These are phyloP conservation scores for Geosmithia putterillii DNA, from an alignment of 2,329 filamentous ascomycete genomes.

Conservation along the genomic window DNA sequence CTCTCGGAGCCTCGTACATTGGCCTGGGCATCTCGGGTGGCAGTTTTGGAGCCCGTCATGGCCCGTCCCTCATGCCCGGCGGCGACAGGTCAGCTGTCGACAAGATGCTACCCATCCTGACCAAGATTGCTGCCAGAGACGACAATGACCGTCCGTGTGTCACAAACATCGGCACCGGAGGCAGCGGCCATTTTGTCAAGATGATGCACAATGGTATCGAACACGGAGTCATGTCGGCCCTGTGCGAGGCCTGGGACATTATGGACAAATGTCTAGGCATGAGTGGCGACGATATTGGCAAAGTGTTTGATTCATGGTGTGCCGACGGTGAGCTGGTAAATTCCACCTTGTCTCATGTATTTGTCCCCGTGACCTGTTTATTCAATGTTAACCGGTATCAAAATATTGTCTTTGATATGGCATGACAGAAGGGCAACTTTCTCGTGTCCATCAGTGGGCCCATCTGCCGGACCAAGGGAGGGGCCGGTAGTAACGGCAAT, in stretches of 20 bases:
- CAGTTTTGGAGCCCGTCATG: conserved; percentile 53
- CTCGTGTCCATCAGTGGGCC: conserved; percentile 50
- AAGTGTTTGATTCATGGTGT: conserved; percentile 50
- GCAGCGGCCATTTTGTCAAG: conserved; percentile 60
- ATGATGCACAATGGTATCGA: conserved; percentile 69
- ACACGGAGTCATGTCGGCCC: conserved; percentile 54
- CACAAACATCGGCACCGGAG: conserved; percentile 44
- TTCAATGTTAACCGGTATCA: background rate
- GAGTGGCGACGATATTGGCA: conserved; percentile 45
- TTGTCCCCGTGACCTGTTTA: background rate
- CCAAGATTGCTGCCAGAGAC: conserved; percentile 51
- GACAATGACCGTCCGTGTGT: conserved; percentile 44
- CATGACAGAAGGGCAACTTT: conserved; percentile 33
- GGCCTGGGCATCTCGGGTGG: conserved; percentile 59
- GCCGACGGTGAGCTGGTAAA: conserved; percentile 35
- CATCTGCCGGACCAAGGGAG: conserved; percentile 41
- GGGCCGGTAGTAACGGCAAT: too few relatives aligned
- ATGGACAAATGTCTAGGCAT: conserved; percentile 47
- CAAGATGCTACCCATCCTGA: conserved; percentile 46
- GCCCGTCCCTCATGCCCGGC: conserved; percentile 56
- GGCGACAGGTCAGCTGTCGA: conserved; percentile 45
- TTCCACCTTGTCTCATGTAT: too few relatives aligned
- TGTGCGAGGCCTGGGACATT: conserved; percentile 54
- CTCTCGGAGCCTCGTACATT: conserved; percentile 50
- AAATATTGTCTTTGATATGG: background rate